Conservation (phyloP, 1,139 yeast species). For the Kodamaea plutei region DNA sequence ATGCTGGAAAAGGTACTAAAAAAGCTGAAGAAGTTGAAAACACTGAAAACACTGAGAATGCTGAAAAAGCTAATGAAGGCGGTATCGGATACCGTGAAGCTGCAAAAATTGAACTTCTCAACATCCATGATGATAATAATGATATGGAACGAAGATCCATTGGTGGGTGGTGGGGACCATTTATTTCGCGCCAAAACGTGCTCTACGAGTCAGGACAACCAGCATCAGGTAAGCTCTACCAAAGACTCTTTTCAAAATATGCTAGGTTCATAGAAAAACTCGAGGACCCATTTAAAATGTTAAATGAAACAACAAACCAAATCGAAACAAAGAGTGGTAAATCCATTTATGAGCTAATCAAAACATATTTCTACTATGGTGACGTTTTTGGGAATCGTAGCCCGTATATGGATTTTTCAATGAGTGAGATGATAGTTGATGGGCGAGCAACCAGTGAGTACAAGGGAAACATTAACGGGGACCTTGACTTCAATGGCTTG, state of each 20-base stretch:
- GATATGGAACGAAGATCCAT: too few species aligned
- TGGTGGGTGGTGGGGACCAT: conserved; percentile 60
- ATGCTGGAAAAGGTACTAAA: conserved; percentile 11
- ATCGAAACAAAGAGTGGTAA: conserved; percentile 14
- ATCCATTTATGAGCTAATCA: conserved; percentile 30
- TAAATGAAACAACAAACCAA: conserved; percentile 29
- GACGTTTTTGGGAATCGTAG: conserved; percentile 55
- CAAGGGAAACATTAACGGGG: conserved; percentile 4
- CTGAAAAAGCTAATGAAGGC: too few species aligned
- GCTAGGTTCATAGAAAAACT: conserved; percentile 8
- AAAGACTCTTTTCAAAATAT: conserved; percentile 39
- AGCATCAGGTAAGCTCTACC: conserved; percentile 52
- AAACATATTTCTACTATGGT: conserved; percentile 45
- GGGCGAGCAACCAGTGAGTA: conserved; percentile 30
- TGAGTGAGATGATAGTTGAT: conserved; percentile 48
- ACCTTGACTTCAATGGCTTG: conserved; percentile 21
- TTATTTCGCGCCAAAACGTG: conserved; percentile 14
- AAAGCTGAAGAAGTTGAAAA: too few species aligned
- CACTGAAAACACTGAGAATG: too few species aligned
- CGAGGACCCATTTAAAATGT: conserved; percentile 20
- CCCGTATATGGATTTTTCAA: conserved; percentile 46
- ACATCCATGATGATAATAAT: too few species aligned
- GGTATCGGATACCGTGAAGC: too few species aligned
- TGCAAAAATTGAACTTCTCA: too few species aligned
- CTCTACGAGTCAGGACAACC: conserved; percentile 40